Evolutionary conservation across 129 eudicot genomes (phyloP).

Genomic region (Mikania micrantha): DNA sequence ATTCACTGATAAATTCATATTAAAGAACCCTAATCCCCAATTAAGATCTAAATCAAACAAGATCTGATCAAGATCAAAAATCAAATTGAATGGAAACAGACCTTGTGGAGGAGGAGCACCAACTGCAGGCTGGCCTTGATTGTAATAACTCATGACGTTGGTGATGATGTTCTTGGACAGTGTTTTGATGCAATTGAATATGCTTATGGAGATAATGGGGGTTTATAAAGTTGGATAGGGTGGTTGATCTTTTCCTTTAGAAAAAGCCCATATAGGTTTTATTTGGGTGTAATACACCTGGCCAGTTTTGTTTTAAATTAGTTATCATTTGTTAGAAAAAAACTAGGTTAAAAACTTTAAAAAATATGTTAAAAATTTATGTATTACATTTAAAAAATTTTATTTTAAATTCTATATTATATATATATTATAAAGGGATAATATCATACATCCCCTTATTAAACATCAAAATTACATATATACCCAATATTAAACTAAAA

Average conservation of each 20-base stretch:
- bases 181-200: background rate
- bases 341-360: no score
- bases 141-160: constrained; percentile 87
- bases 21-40: background rate
- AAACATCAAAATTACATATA: no score
- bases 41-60: background rate
- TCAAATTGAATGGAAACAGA: background rate
- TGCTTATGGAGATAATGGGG: constrained; percentile 1
- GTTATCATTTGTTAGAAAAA: no score
- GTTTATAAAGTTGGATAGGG: constrained; percentile 3
- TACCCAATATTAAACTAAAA: no score
- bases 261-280: no score
- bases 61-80: background rate
- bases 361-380: no score
- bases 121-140: constrained; percentile 70
- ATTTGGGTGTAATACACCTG: no score
- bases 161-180: background rate
- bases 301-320: no score
- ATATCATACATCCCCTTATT: no score
- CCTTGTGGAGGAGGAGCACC: constrained; percentile 93
- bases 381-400: no score
- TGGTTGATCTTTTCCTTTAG: background rate
- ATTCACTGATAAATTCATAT: constrained; percentile 6
- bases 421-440: no score
- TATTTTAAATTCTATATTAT: no score